phyloP scores from a whole-genome alignment of 352 stramenopile species.

The Phytopythium kandeliae region DNA sequence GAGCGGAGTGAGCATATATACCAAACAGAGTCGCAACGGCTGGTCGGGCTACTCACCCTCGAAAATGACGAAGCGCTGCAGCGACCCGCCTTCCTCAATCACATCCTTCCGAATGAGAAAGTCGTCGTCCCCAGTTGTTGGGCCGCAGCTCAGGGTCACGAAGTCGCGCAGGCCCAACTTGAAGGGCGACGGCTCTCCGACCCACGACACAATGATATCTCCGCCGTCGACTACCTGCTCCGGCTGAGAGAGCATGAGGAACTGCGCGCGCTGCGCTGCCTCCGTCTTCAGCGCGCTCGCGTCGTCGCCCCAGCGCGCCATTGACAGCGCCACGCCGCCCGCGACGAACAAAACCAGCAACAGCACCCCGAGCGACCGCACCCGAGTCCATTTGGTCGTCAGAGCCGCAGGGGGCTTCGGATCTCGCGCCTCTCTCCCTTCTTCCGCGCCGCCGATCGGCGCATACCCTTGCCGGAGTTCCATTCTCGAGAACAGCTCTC shows the following conservation, averaged over 20 bases:
- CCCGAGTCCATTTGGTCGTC: background rate
- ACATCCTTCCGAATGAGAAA: conserved; percentile 35
- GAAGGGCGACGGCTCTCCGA: background rate
- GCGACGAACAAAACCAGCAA: conserved; percentile 2
- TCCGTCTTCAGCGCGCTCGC: background rate
- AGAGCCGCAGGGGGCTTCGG: too few relatives aligned
- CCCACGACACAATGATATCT: conserved; percentile 52
- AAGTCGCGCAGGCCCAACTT: conserved; percentile 32
- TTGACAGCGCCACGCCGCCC: conserved; percentile 5
- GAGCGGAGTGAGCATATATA: too few relatives aligned
- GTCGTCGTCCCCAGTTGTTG: conserved; percentile 36
- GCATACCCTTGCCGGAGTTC: background rate
- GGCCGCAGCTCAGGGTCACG: conserved; percentile 62
- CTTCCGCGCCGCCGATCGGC: background rate
- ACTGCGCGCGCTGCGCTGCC: conserved; percentile 1
- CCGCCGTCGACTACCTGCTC: conserved; percentile 31
- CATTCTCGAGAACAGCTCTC: too few relatives aligned
- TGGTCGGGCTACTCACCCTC: conserved; percentile 18
- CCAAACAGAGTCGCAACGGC: too few relatives aligned
- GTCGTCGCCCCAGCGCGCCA: background rate
- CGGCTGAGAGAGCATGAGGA: conserved; percentile 34
- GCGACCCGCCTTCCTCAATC: conserved; percentile 16
- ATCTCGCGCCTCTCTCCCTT: background rate
- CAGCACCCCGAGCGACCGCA: background rate
- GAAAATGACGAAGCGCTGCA: conserved; percentile 45